Conservation (phyloP, 345 rosid species). For the Linum trigynum region DNA sequence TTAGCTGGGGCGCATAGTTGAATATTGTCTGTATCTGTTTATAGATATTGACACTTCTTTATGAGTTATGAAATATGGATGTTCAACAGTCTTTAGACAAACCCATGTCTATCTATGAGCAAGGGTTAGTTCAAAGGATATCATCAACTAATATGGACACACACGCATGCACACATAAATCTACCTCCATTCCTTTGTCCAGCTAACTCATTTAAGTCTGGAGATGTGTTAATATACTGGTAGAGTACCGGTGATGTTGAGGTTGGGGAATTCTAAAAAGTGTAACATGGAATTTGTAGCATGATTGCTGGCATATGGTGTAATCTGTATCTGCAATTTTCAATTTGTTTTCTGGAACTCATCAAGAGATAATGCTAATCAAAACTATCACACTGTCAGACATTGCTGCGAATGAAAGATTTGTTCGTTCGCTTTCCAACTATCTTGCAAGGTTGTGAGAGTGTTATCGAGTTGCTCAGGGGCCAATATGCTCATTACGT, state of each 20-base stretch:
- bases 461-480: conserved; percentile 90
- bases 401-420: conserved; percentile 77
- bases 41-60: background rate
- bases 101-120: background rate
- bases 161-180: too few species aligned
- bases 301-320: background rate
- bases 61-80: conserved; percentile 3
- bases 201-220: background rate
- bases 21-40: conserved; percentile 1
- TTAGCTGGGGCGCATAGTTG: background rate
- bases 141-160: background rate
- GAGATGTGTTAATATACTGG: background rate
- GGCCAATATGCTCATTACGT: conserved; percentile 96
- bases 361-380: conserved; percentile 10
- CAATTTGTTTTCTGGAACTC: background rate
- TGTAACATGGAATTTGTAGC: background rate
- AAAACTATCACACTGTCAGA: conserved; percentile 38
- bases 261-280: background rate
- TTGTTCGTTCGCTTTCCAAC: conserved; percentile 88
- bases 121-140: background rate
- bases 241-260: background rate
- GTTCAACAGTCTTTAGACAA: background rate
- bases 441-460: conserved; percentile 83
- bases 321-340: conserved; percentile 2
- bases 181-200: background rate